phyloP scores from a whole-genome alignment of 1,284 basidiomycete species.

The Ustilago bromivora region DNA sequence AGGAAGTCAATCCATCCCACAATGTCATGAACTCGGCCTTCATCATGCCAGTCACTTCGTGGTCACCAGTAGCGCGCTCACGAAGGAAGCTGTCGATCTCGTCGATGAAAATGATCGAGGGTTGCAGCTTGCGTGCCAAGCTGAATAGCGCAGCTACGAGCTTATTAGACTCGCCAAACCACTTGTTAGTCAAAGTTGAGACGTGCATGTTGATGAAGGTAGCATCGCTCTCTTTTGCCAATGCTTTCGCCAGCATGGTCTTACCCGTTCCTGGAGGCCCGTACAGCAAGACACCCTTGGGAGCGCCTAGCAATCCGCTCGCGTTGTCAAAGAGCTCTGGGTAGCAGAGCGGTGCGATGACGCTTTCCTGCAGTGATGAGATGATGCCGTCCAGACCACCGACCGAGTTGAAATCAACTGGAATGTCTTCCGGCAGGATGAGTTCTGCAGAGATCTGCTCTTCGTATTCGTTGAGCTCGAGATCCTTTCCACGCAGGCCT shows the following conservation, averaged over 20 bases:
- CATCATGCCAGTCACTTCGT: conserved; percentile 99
- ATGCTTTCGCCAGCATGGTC: conserved; percentile 71
- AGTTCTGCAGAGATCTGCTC: conserved; percentile 74
- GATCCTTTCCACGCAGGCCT: conserved; percentile 53
- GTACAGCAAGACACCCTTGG: conserved; percentile 73
- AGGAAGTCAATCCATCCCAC: conserved; percentile 96
- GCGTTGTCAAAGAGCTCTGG: conserved; percentile 84
- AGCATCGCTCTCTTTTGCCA: conserved; percentile 86
- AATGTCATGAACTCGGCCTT: conserved; percentile 99
- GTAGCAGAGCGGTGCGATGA: conserved; percentile 94
- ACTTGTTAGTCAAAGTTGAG: conserved; percentile 74
- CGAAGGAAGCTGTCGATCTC: conserved; percentile 90
- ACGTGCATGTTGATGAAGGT: conserved; percentile 79
- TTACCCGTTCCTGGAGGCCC: conserved; percentile 71
- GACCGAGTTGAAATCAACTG: conserved; percentile 75
- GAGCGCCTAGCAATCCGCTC: conserved; percentile 73
- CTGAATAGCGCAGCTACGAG: conserved; percentile 84
- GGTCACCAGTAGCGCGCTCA: conserved; percentile 86
- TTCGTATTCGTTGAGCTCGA: conserved; percentile 67
- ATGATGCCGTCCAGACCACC: conserved; percentile 97
- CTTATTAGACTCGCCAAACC: conserved; percentile 99
- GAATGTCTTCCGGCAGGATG: conserved; percentile 72
- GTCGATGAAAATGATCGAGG: conserved; percentile 84
- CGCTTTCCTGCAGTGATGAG: conserved; percentile 88
- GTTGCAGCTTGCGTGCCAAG: conserved; percentile 80